Base-by-base conservation (phyloP, 2,329 filamentous ascomycete species). In the Lithohypha guttulata region DNA sequence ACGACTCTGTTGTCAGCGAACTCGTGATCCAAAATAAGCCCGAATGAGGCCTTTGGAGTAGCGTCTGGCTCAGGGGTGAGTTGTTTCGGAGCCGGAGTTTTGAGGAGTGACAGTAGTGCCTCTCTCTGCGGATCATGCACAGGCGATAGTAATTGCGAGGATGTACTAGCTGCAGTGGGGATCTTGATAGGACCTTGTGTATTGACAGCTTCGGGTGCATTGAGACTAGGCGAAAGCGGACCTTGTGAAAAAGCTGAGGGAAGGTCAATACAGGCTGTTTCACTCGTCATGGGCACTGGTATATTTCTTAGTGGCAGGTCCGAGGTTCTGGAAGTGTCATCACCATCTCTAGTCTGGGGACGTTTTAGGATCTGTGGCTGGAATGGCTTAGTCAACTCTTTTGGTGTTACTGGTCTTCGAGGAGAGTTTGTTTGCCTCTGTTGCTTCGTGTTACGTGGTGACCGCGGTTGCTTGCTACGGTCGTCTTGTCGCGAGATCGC, bases 311-410 rank as follows among this genome's bases (percentile, higher is more conserved):
- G n/a, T 11, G 20, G 27, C 19, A 39, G 17, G 3, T 26, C 14
- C 6, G 21, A 18, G 15, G 23, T 9, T 30, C 15, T 10, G 8
- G 19, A 6, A 3, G 26, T 11, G 13, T 21, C 15, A 11, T 39
- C 35, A 22, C 35, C 20, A 20, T 55, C 55, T 4, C 47, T 44
- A 41, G 56, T 65, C 34, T 66, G 61, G 18, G 68, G 66, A 3
- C 69, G 66, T 44, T 68, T 69, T 13, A 73, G 52, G 18, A 73
- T 72, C 39, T 71, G 67, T 6, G 69, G 69, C 42, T 71, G 68
- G 46, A 72, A 73, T 9, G 62, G 57, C 46, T 66, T 71, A 15
- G 22, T 30, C 20, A 25, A 8, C 30, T 28, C 32, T 27, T 39
- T 41, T 13, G 32, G 28, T 20, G 19, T 39, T n/a, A 29, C 26